Evolutionary conservation across 306 rosid genomes (phyloP).

Genomic region (Boehmeria nivea): DNA sequence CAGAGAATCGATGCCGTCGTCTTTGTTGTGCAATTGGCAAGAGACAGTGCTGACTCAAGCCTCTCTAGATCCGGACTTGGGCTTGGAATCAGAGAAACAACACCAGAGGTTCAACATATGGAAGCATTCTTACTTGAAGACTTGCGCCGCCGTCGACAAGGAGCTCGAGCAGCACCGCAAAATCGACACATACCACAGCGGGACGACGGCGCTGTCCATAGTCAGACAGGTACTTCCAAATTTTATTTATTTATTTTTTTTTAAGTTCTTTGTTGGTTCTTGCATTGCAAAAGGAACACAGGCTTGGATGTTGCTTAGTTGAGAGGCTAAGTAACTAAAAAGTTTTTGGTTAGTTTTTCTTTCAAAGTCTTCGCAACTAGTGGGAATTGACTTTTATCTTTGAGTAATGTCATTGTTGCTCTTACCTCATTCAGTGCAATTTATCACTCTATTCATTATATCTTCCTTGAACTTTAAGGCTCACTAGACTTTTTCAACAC

Average conservation of each 20-base stretch:
- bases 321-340: neutral
- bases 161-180: constrained; percentile 64
- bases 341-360: too few relatives aligned
- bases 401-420: neutral
- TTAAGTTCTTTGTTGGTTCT: too few relatives aligned
- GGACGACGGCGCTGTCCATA: constrained; percentile 83
- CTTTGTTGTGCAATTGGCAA: constrained; percentile 80
- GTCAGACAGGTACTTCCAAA: constrained; percentile 64
- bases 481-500: constrained; percentile 1
- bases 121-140: constrained; percentile 73
- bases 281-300: neutral
- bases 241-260: neutral
- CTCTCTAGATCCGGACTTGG: constrained; percentile 39
- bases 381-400: too few relatives aligned
- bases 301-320: neutral
- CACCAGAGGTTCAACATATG: constrained; percentile 52
- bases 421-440: neutral
- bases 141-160: constrained; percentile 78
- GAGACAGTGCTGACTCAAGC: constrained; percentile 59
- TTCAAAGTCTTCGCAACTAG: too few relatives aligned
- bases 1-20: constrained; percentile 69
- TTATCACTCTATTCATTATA: neutral
- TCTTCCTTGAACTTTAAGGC: constrained; percentile 1
- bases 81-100: constrained; percentile 36
- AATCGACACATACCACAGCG: constrained; percentile 74